Base-by-base conservation (phyloP, 2,329 filamentous ascomycete species). In the Aspergillus neoniger region DNA sequence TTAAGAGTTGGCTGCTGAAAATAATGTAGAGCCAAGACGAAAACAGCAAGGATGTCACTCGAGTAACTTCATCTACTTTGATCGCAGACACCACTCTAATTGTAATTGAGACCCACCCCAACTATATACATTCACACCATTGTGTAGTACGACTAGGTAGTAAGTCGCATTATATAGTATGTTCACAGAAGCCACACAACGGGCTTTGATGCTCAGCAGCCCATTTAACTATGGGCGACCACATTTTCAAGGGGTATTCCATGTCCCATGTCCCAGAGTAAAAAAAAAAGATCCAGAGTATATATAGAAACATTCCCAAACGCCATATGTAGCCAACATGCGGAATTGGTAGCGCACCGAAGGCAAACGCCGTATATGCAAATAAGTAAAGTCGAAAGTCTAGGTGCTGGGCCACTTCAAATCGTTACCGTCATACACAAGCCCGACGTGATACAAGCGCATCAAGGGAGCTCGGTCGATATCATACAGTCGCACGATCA, bases 281-380 rank as follows among this genome's bases (percentile, higher is more conserved):
- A 49, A n/a, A 8, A 49, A 10, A 32, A 25, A 19, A 50, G 15
- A 50, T 17, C 25, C 25, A 17, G n/a, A 12, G n/a, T 50, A 50
- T 50, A n/a, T 64, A 63, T 71, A 73, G 56, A 12, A 28, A 44
- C 32, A 38, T 15, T 52, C 28, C 38, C 58, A 23, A 56, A 60
- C 58, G 58, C 58, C 58, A 50, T 32, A 41, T 50, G 43, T 57
- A 49, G 49, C 54, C 55, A 57, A 48, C 23, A 41, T 61, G 55
- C 50, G 23, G 44, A 47, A 36, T 23, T 57, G 49, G 55, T 56
- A 39, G 55, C 44, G 17, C 50, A 55, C 54, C 41, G 28, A 44
- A 55, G 38, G 39, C 28, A 48, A 63, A 62, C 58, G 55, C 52
- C 57, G 49, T 57, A 59, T 57, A 63, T 64, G 53, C 55, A 64